phyloP scores from a whole-genome alignment of 2,329 filamentous ascomycete species.

The Polytolypa hystricis region DNA sequence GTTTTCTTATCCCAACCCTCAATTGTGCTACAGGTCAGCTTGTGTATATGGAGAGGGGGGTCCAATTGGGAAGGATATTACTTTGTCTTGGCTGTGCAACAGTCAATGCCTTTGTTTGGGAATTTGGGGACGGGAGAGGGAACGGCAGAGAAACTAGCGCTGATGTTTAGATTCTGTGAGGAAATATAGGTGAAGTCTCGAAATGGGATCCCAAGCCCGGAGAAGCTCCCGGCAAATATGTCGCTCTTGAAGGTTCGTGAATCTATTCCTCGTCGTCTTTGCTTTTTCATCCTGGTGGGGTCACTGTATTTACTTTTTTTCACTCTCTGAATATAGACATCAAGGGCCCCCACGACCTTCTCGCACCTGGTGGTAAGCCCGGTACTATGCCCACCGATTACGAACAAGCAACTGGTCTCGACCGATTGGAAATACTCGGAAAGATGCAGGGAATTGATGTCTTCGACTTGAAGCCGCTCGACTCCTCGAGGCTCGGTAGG shows the following conservation, averaged over 20 bases:
- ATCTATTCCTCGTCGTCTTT: constrained; percentile 7
- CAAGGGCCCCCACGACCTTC: constrained; percentile 67
- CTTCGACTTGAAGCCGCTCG: constrained; percentile 96
- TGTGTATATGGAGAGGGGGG: neutral
- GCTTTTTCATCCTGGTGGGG: neutral
- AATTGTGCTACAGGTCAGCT: no score
- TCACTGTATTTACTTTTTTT: no score
- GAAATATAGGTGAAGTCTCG: constrained; percentile 11
- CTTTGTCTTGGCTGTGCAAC: no score
- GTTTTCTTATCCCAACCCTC: no score
- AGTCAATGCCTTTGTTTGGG: no score
- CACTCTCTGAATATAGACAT: constrained; percentile 52
- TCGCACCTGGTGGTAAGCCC: constrained; percentile 67
- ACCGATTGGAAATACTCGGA: constrained; percentile 96
- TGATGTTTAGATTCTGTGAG: constrained; percentile 13
- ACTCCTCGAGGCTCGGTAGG: constrained; percentile 75
- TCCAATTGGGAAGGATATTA: neutral
- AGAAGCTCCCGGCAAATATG: constrained; percentile 30
- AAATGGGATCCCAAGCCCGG: constrained; percentile 31
- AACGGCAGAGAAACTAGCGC: no score
- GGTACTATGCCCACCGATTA: constrained; percentile 87
- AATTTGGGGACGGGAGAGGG: no score
- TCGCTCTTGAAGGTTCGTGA: constrained; percentile 33
- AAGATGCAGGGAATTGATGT: constrained; percentile 98
- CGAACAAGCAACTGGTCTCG: constrained; percentile 92